phyloP scores from a whole-genome alignment of 331 rosid species.

The Quercus lobata region DNA sequence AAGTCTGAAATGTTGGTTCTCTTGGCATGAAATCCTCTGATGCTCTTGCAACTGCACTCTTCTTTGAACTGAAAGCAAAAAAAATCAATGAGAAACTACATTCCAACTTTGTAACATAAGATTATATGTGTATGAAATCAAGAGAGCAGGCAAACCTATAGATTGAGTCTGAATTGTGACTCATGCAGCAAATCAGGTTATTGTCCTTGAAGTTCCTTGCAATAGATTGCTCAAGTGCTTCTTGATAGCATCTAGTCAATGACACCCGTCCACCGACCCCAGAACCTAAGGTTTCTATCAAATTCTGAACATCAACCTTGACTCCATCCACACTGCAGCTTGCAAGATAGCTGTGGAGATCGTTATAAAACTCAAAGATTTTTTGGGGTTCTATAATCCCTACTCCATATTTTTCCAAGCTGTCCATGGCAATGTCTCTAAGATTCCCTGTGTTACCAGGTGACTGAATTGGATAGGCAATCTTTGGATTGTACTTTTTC shows the following conservation, averaged over 20 bases:
- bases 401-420: conserved; percentile 70
- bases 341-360: conserved; percentile 62
- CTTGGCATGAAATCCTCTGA: conserved; percentile 82
- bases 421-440: conserved; percentile 46
- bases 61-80: conserved; percentile 50
- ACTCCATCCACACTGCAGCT: conserved; percentile 66
- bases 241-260: conserved; percentile 45
- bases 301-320: conserved; percentile 68
- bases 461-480: conserved; percentile 53
- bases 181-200: conserved; percentile 64
- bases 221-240: conserved; percentile 62
- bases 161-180: conserved; percentile 56
- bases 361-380: conserved; percentile 48
- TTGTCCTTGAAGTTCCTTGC: conserved; percentile 46
- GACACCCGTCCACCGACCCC: conserved; percentile 67
- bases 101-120: neutral
- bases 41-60: conserved; percentile 64
- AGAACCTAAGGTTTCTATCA: conserved; percentile 62
- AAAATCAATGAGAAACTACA: conserved; percentile 6
- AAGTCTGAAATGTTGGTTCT: conserved; percentile 68
- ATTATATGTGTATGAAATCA: neutral
- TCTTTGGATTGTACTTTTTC: conserved; percentile 55
- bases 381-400: conserved; percentile 54
- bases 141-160: conserved; percentile 43
- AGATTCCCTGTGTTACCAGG: conserved; percentile 50